Conservation (phyloP, 176 grass and related monocot species). For the Secale cereale region DNA sequence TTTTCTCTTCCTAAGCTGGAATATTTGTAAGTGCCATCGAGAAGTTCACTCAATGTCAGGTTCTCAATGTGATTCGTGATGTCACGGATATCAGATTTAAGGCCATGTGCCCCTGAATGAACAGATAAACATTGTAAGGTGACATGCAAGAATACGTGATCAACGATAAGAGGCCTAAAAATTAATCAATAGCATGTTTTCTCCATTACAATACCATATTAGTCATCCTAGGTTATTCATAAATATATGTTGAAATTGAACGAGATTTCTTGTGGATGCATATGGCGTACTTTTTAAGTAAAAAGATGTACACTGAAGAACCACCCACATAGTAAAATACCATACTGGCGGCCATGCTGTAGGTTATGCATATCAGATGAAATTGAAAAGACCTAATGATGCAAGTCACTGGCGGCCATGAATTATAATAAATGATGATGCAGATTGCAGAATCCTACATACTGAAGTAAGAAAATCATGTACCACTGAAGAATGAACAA, state of each 20-base stretch:
- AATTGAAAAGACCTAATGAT: not conserved
- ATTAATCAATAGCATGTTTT: constrained; percentile 8
- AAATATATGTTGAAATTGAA: not conserved
- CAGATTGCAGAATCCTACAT: not conserved
- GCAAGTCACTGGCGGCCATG: not conserved
- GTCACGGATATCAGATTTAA: constrained; percentile 79
- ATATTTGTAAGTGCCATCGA: constrained; percentile 75
- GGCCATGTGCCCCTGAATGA: constrained; percentile 68
- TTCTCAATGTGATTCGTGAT: constrained; percentile 77
- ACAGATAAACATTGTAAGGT: constrained; percentile 32
- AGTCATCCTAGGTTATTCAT: constrained; percentile 7
- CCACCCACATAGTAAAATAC: not conserved
- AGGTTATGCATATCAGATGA: not conserved
- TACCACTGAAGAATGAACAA: not conserved
- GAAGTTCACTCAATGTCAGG: constrained; percentile 67
- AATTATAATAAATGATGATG: not conserved
- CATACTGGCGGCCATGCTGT: not conserved
- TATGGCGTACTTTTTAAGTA: not conserved
- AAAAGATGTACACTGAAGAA: not conserved
- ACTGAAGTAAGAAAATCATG: not conserved
- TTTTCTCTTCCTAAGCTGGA: constrained; percentile 65
- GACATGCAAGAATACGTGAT: constrained; percentile 13
- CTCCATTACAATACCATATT: not conserved
- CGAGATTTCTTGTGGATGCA: not conserved
- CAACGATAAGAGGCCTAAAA: not conserved